These are phyloP conservation scores for Suhomyces faveliae DNA, from an alignment of 805 yeast species.

Conservation along the genomic window DNA sequence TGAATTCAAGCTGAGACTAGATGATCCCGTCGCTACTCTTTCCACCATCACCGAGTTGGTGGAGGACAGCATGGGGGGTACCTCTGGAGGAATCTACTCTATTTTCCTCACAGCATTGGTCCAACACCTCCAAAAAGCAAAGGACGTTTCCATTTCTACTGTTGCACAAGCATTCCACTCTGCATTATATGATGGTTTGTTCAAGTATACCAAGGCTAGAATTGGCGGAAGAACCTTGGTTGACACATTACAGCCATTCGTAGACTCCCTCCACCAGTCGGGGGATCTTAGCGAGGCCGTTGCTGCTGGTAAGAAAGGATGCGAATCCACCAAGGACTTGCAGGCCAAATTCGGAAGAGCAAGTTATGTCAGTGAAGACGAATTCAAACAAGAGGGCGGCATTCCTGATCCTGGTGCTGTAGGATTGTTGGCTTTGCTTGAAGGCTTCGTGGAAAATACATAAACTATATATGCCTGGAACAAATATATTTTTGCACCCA, in stretches of 20 bases:
- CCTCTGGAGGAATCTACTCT: slow-evolving; percentile 91
- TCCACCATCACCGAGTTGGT: slow-evolving; percentile 78
- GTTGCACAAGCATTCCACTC: slow-evolving; percentile 50
- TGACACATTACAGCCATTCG: slow-evolving; percentile 88
- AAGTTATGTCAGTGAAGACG: slow-evolving; percentile 72
- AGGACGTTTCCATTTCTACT: slow-evolving; percentile 30
- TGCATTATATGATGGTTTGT: slow-evolving; percentile 69
- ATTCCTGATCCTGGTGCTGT: slow-evolving; percentile 95
- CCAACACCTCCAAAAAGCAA: slow-evolving; percentile 36
- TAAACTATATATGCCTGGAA: slow-evolving; percentile 1
- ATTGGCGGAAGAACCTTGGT: slow-evolving; percentile 85
- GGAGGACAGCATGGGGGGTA: slow-evolving; percentile 95
- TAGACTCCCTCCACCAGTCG: slow-evolving; percentile 53
- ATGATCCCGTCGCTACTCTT: slow-evolving; percentile 57
- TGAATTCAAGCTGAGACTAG: slow-evolving; percentile 24
- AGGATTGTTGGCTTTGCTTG: slow-evolving; percentile 65
- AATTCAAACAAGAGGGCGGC: slow-evolving; percentile 59
- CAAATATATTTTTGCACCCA: neutral
- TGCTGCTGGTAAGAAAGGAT: slow-evolving; percentile 70
- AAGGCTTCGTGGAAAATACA: slow-evolving; percentile 34
- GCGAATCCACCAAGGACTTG: slow-evolving; percentile 67
- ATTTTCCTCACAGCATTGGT: slow-evolving; percentile 80
- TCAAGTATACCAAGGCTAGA: slow-evolving; percentile 85
- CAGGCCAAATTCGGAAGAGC: slow-evolving; percentile 93
- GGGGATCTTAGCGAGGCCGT: slow-evolving; percentile 60